phyloP scores from a whole-genome alignment of 495 filamentous ascomycete species.

The Rhypophila decipiens region DNA sequence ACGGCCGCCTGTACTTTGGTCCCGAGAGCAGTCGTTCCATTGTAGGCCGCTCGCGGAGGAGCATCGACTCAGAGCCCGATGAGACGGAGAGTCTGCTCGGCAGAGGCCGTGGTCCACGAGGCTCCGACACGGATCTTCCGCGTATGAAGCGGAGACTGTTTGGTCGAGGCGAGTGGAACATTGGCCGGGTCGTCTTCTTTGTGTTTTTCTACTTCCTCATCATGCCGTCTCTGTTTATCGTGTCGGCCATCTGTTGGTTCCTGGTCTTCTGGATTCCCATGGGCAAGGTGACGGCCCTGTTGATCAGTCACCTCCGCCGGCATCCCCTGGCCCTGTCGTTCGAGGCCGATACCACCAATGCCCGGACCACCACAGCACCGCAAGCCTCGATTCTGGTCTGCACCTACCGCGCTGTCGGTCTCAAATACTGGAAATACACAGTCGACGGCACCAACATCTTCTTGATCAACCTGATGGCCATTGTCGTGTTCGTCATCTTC shows the following conservation, averaged over 20 bases:
- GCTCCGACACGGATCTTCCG: slow-evolving; percentile 39
- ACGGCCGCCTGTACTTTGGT: slow-evolving; percentile 92
- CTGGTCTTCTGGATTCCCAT: slow-evolving; percentile 98
- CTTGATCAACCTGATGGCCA: slow-evolving; percentile 88
- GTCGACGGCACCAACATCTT: slow-evolving; percentile 98
- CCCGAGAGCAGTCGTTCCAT: slow-evolving; percentile 73
- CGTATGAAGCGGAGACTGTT: slow-evolving; percentile 85
- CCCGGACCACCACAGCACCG: slow-evolving; percentile 58
- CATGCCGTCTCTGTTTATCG: slow-evolving; percentile 79
- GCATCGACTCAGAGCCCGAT: slow-evolving; percentile 73
- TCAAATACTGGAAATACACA: slow-evolving; percentile 99
- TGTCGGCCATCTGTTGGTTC: slow-evolving; percentile 87
- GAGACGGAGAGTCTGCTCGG: slow-evolving; percentile 89
- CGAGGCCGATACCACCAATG: slow-evolving; percentile 74
- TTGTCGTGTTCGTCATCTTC: slow-evolving; percentile 87
- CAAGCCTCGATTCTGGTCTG: slow-evolving; percentile 88
- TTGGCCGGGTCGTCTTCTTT: slow-evolving; percentile 93
- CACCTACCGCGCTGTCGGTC: slow-evolving; percentile 91
- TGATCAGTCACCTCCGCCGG: slow-evolving; percentile 86
- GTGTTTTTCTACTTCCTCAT: slow-evolving; percentile 92
- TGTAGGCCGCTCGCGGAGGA: slow-evolving; percentile 80
- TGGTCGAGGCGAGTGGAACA: slow-evolving; percentile 90
- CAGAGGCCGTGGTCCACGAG: slow-evolving; percentile 35
- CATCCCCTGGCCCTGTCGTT: slow-evolving; percentile 92
- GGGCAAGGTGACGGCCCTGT: slow-evolving; percentile 86